These are phyloP conservation scores for Carex pumila DNA, from an alignment of 176 grass and related monocot genomes.

Conservation along the genomic window DNA sequence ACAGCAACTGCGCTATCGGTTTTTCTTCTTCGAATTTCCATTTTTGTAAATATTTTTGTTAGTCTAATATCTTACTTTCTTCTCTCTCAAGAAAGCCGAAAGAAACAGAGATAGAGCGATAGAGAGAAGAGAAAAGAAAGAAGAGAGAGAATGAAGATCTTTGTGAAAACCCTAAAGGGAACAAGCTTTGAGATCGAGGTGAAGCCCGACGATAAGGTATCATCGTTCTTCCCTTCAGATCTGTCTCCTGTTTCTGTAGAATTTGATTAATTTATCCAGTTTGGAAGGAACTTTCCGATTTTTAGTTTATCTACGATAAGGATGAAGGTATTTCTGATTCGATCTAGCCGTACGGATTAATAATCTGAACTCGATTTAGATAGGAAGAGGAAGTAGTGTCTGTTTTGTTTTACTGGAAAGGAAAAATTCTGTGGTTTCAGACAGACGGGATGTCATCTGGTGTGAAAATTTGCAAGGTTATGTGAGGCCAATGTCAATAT, in stretches of 20 bases:
- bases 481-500: background rate
- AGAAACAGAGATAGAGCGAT: background rate
- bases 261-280: background rate
- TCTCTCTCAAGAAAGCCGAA: slow-evolving; percentile 26
- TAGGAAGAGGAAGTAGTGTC: background rate
- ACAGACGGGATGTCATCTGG: background rate
- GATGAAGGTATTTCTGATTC: background rate
- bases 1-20: background rate
- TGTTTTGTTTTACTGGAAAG: background rate
- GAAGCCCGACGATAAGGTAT: slow-evolving; percentile 49
- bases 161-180: slow-evolving; percentile 87
- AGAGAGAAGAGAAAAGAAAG: background rate
- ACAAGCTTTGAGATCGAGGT: slow-evolving; percentile 88
- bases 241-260: background rate
- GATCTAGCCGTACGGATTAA: background rate
- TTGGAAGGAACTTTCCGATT: background rate
- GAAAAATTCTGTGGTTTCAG: background rate
- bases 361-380: background rate
- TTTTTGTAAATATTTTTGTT: slow-evolving; percentile 11
- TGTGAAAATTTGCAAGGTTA: background rate
- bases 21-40: slow-evolving; percentile 4
- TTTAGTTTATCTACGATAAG: background rate
- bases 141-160: slow-evolving; percentile 63
- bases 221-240: background rate
- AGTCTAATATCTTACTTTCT: slow-evolving; percentile 14